These are phyloP conservation scores for Pseudogymnoascus sp. DNA, from an alignment of 2,329 filamentous ascomycete species.

Conservation along the genomic window DNA sequence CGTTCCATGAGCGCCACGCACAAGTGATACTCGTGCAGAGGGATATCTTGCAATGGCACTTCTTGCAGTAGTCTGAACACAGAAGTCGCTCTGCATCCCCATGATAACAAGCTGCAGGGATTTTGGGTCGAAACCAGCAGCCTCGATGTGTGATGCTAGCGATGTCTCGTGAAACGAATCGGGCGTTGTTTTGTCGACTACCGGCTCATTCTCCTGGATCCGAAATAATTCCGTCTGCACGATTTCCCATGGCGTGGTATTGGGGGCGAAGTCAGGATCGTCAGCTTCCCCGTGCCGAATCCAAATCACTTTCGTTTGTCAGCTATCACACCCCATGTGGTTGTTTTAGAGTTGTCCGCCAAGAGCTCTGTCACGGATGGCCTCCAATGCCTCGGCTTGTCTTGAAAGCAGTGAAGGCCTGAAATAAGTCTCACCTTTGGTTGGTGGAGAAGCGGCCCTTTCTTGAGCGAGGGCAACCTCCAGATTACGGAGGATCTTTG, in stretches of 20 bases:
- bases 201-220: not conserved
- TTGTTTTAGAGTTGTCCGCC: not conserved
- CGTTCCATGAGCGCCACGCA: not conserved
- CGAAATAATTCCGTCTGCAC: not conserved
- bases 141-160: not conserved
- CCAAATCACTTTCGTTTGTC: constrained; percentile 1
- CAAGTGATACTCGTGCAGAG: not conserved
- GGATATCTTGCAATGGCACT: not conserved
- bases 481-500: not conserved
- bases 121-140: not conserved
- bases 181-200: not conserved
- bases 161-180: not conserved
- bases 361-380: not conserved
- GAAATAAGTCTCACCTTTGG: not conserved
- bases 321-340: not conserved
- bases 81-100: not conserved
- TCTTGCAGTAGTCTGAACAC: not conserved
- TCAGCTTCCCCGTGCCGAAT: not conserved
- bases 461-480: not conserved
- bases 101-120: not conserved
- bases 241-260: not conserved
- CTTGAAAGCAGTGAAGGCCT: not conserved
- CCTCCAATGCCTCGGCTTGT: not conserved
- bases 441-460: not conserved
- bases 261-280: not conserved